Base-by-base conservation (phyloP, 768 basidiomycete genomes). In the Tricholoma bakamatsutake region DNA sequence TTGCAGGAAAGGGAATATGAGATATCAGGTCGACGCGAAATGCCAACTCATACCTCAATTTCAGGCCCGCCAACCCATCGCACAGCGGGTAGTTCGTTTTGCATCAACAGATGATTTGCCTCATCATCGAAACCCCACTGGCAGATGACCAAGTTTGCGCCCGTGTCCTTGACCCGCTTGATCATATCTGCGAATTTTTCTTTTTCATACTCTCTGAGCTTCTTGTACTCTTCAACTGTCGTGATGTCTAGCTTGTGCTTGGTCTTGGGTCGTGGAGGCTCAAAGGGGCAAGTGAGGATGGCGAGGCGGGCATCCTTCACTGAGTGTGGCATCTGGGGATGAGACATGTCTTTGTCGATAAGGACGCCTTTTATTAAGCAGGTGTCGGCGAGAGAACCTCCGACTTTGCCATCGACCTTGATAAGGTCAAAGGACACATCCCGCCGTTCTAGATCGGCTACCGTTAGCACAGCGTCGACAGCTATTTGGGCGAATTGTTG, bases 121-220 rank as follows among this genome's bases (percentile, higher is more conserved):
- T 99, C 97, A 66, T 99, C 97, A 67, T 99, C 97, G 67, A 99
- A 99, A 57, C 97, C 97, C 97, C 97, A 99, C 68, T 99, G 97
- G 72, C 97, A 99, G 64, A 99, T 98, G 61, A 99, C 97, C 57
- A 99, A 73, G 72, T 99, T 99, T 12, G 97, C 96, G 35, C 97
- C 97, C 13, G 95, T 90, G 64, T 96, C 88, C 71, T 98, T 96
- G 56, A 98, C 95, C 69, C 84, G 77, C 72, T 89, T 88, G 71
- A 99, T 98, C 97, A 99, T 99, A 67, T 93, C 88, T 60, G 82
- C 78, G 65, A 99, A 99, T 74, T 97, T 99, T 68, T 90, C 86
- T 75, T 90, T 90, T 76, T 99, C 97, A 65, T 99, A 99, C 55
- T 85, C 87, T 57, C 92, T 82, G 60, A 99, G 80, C 67, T 93